Conservation (phyloP, 352 stramenopile species). For the Phytopythium litorale region DNA sequence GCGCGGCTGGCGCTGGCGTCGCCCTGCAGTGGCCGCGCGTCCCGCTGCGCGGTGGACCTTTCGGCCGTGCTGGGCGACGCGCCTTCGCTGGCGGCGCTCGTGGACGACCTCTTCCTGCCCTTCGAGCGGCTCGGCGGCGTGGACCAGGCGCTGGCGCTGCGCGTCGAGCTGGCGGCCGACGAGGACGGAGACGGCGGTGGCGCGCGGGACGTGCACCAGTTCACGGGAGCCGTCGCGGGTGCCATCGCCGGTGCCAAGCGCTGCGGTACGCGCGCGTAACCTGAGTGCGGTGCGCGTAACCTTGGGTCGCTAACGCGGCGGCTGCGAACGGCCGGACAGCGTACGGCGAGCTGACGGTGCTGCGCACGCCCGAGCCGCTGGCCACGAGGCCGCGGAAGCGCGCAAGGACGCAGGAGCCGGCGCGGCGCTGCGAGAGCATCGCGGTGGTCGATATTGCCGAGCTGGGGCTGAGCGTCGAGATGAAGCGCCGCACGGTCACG, state of each 20-base stretch:
- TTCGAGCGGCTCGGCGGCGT: slow-evolving; percentile 34
- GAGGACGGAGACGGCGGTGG: neutral
- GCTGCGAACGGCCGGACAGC: slow-evolving; percentile 14
- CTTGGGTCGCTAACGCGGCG: neutral
- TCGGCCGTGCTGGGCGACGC: slow-evolving; percentile 31
- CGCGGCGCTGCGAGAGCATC: slow-evolving; percentile 21
- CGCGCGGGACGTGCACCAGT: slow-evolving; percentile 13
- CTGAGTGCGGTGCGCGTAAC: no score
- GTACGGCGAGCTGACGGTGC: slow-evolving; percentile 35
- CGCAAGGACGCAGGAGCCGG: neutral
- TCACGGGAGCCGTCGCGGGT: slow-evolving; percentile 35
- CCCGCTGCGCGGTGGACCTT: slow-evolving; percentile 33
- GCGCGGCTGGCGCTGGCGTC: slow-evolving; percentile 34
- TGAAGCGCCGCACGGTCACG: slow-evolving; percentile 24
- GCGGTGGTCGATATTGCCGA: slow-evolving; percentile 21
- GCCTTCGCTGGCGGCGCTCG: slow-evolving; percentile 25
- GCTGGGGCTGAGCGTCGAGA: slow-evolving; percentile 18
- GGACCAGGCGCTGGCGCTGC: slow-evolving; percentile 38
- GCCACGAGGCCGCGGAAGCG: slow-evolving; percentile 1
- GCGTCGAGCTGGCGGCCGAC: neutral
- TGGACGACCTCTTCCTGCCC: slow-evolving; percentile 32
- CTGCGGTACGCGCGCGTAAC: slow-evolving; percentile 20
- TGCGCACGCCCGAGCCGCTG: slow-evolving; percentile 10
- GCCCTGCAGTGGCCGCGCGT: slow-evolving; percentile 26
- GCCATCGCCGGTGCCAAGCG: slow-evolving; percentile 40